Evolutionary conservation across 306 rosid genomes (phyloP), one percentile per base, ranked within the genome.

Genomic region (Betula pendula): DNA sequence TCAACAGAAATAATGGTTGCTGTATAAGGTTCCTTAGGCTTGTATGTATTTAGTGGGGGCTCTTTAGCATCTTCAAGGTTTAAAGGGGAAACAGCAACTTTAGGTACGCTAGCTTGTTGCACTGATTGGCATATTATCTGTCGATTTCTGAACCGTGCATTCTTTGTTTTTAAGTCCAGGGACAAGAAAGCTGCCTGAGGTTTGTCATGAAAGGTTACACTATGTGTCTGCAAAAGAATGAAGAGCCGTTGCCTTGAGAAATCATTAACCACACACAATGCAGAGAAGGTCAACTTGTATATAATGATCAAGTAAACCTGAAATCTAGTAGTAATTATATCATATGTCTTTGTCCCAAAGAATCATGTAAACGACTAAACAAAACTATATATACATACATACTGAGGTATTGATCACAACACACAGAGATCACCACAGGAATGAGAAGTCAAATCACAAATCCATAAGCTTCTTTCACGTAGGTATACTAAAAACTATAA

Each of bases 1-100:
- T 95, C 99, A 68, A 95, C 99, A 31, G 99, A 95, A 83, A 89
- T 89, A 86, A 95, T 88, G 70, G 91, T 92, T 81, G 97, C 99
- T 0, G 94, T 95, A 74, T 92, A 95, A n/a, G 99, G 92, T 75
- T 76, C 91, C 86, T 83, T 92, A 74, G 97, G 97, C 85, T 92
- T 95, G 92, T 84, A 65, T 42, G 50, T 2, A 79, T 95, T 89
- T 82, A 95, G 83, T n/a, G 99, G 97, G 75, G 99, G 97, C 31
- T 85, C 96, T 35, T 70, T 22, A 45, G 87, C 92, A 77, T 95
- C 90, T 53, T 95, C 99, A 68, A 92, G 88, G 58, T 78, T 72
- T 70, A 88, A 62, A 75, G 99, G 99, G 71, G 92, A 80, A 71
- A 92, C 92, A 43, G 74, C 10, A 67, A 92, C 90, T 87, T 90